Percentiles rank a stretch among this genome's conserved stretches.
These are phyloP conservation scores for Globisporangium nunn DNA, from an alignment of 352 stramenopile genomes.

Conservation along the genomic window DNA sequence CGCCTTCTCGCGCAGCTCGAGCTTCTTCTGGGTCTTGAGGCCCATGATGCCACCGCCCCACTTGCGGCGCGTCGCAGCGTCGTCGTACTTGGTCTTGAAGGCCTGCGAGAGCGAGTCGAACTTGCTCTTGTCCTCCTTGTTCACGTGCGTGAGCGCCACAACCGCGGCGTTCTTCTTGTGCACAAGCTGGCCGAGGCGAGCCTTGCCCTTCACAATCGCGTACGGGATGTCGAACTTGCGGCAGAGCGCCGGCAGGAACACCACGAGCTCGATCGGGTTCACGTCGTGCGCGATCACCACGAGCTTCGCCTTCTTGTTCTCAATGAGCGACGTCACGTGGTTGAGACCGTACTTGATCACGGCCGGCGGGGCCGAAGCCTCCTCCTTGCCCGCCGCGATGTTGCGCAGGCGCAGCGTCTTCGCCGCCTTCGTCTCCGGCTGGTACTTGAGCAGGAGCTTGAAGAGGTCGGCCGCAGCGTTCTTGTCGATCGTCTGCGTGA, in stretches of 20 bases:
- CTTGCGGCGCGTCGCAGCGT: slow-evolving; percentile 90
- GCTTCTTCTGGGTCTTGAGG: slow-evolving; percentile 99
- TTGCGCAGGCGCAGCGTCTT: slow-evolving; percentile 97
- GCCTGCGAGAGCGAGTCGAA: slow-evolving; percentile 91
- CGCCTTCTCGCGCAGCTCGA: slow-evolving; percentile 97
- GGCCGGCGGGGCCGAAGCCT: slow-evolving; percentile 79
- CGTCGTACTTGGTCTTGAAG: slow-evolving; percentile 97
- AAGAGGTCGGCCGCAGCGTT: slow-evolving; percentile 97
- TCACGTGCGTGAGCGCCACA: slow-evolving; percentile 94
- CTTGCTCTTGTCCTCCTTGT: slow-evolving; percentile 97
- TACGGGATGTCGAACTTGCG: slow-evolving; percentile 99
- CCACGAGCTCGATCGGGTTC: slow-evolving; percentile 96
- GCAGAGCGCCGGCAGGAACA: slow-evolving; percentile 97
- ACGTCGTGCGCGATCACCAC: slow-evolving; percentile 99
- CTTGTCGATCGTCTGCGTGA: slow-evolving; percentile 97
- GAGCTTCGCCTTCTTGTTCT: slow-evolving; percentile 99
- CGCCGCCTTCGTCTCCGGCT: slow-evolving; percentile 96
- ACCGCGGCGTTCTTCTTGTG: slow-evolving; percentile 98
- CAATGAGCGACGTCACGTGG: slow-evolving; percentile 98
- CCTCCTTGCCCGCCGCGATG: slow-evolving; percentile 92
- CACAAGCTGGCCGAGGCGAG: slow-evolving; percentile 95
- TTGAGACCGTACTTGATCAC: slow-evolving; percentile 99
- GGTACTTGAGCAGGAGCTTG: slow-evolving; percentile 99
- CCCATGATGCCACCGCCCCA: slow-evolving; percentile 99
- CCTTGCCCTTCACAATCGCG: slow-evolving; percentile 99